Percentiles rank a stretch among this genome's conserved stretches.
Evolutionary conservation across 768 basidiomycete species (phyloP).

Genomic region (Zangia roseola): DNA sequence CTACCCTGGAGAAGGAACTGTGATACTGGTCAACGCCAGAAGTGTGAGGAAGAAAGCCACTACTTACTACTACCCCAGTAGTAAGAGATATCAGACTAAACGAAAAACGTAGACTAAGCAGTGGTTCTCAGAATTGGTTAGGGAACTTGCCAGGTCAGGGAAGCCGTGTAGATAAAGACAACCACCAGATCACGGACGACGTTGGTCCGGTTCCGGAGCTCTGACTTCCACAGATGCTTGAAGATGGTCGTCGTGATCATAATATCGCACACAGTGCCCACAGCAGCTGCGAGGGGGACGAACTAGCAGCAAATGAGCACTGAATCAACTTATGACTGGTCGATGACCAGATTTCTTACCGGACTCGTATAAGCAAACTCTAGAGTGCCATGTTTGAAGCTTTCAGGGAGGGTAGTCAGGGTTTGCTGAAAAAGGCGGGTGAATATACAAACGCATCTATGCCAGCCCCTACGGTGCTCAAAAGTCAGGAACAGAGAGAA

Average conservation of each 20-base stretch:
- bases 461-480: not conserved
- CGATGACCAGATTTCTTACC: not conserved
- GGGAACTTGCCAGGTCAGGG: slow-evolving; percentile 10
- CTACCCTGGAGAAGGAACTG: slow-evolving; percentile 7
- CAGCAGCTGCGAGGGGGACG: not conserved
- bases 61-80: slow-evolving; percentile 8
- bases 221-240: slow-evolving; percentile 10
- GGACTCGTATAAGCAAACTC: slow-evolving; percentile 7
- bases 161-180: slow-evolving; percentile 16
- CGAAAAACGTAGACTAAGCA: not conserved
- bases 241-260: slow-evolving; percentile 11
- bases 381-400: not conserved
- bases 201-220: slow-evolving; percentile 4
- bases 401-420: not conserved
- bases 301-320: not conserved
- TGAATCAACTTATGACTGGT: not conserved
- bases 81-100: slow-evolving; percentile 9
- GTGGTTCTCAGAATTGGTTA: too few species aligned
- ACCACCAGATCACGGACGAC: slow-evolving; percentile 8
- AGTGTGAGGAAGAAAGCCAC: accelerated
- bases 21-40: not conserved
- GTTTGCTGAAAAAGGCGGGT: not conserved
- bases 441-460: slow-evolving; percentile 2
- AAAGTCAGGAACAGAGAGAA: not conserved
- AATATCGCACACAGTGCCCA: slow-evolving; percentile 12